Evolutionary conservation across 31 red algal species (phyloP).

Genomic region (Asparagopsis taxiformis): DNA sequence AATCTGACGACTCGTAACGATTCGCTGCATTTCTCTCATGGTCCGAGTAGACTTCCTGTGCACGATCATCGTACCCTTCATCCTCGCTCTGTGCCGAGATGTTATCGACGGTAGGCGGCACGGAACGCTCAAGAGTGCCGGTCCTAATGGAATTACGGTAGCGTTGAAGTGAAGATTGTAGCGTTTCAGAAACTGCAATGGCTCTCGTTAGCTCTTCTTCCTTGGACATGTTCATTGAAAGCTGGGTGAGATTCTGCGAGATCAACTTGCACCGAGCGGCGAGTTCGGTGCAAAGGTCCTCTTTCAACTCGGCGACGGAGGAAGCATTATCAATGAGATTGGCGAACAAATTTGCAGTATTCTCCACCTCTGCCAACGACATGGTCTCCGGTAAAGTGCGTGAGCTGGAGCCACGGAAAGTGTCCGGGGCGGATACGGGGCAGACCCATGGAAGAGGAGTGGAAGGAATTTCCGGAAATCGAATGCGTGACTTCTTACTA

Average conservation of each 20-base stretch:
- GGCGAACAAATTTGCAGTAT: slow-evolving; percentile 66
- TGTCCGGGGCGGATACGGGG: slow-evolving; percentile 31
- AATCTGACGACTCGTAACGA: no score
- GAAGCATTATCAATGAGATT: slow-evolving; percentile 57
- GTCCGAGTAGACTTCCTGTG: background rate
- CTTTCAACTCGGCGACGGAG: slow-evolving; percentile 36
- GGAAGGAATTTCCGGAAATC: slow-evolving; percentile 44
- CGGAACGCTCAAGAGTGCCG: slow-evolving; percentile 16
- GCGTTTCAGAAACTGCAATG: slow-evolving; percentile 34
- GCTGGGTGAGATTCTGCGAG: slow-evolving; percentile 21
- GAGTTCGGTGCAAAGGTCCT: slow-evolving; percentile 45
- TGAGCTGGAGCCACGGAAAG: no score
- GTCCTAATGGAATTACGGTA: slow-evolving; percentile 21
- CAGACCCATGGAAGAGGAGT: slow-evolving; percentile 59
- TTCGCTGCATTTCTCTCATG: no score
- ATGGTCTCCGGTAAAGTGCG: no score
- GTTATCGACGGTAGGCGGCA: slow-evolving; percentile 38
- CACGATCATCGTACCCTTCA: slow-evolving; percentile 31
- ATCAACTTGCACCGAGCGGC: slow-evolving; percentile 49
- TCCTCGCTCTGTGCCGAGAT: slow-evolving; percentile 48
- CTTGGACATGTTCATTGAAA: slow-evolving; percentile 58
- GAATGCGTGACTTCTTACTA: slow-evolving; percentile 46
- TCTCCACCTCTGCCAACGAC: slow-evolving; percentile 58
- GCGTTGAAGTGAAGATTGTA: slow-evolving; percentile 18
- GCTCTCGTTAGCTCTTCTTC: slow-evolving; percentile 59